Evolutionary conservation across 139 green algal species (phyloP), one percentile per base, ranked within the genome.

Genomic region (Limnomonas spitsbergensis): DNA sequence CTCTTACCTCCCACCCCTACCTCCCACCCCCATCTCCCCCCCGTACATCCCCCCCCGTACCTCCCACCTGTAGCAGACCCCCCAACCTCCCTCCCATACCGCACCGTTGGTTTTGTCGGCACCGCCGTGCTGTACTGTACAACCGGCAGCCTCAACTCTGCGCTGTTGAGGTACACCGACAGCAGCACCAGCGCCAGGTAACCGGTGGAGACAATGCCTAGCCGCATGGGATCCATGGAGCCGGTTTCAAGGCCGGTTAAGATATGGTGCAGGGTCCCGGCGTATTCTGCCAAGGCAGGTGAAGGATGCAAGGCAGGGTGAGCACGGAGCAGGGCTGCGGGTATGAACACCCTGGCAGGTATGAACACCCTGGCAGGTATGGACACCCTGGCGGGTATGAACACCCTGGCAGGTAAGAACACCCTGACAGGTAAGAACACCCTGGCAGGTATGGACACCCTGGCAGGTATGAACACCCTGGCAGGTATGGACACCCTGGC

Each of bases 131-230:
- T 71, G 78, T 91, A 91, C 75, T 89, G 84, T 73, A 91, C 78
- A 29, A 89, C 75, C 2, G 82, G 84, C 80, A 91, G 82, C 61
- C 84, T 40, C 36, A 91, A 79, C 69, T 89, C 80, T 0, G 69
- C 78, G 40, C 66, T 81, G 34, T 71, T 56, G 31, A 91, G 80
- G 56, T 80, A 84, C 56, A 89, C 80, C 0, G 82, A 81, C 27
- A 84, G 73, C 54, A 89, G 75, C 34, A 87, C 80, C 56, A 91
- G 76, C 4, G 26, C 56, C 72, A 88, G 71, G 80, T 89, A 91
- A 35, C 75, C 80, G 2, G 27, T 52, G 29, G 68, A 53, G 7
- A 74, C 9, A 3, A 42, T 6, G 20, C 3, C 20, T 4, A 74
- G 68, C 36, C 34, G 9, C 29, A 32, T 9, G 20, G 68, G 6